These are phyloP conservation scores for Aspergillus quadrilineatus DNA, from an alignment of 2,329 filamentous ascomycete genomes.

Conservation along the genomic window DNA sequence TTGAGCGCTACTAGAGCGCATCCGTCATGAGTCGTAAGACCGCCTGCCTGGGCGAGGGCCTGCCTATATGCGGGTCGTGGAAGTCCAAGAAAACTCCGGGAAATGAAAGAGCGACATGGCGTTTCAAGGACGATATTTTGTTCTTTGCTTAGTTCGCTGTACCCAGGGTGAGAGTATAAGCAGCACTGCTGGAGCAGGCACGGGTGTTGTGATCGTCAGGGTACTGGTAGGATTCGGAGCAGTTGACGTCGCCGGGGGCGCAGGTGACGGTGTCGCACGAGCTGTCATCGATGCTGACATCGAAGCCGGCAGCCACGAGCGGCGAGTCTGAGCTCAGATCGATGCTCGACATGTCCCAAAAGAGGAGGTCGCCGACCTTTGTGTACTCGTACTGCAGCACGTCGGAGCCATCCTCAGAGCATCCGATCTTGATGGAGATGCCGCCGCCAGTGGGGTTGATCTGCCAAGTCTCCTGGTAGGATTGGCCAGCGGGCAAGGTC, in stretches of 20 bases:
- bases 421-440: conserved; percentile 35
- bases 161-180: conserved; percentile 41
- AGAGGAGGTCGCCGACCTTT: conserved; percentile 23
- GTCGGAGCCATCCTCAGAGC: conserved; percentile 16
- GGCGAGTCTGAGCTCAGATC: conserved; percentile 24
- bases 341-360: conserved; percentile 35
- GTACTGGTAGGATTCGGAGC: conserved; percentile 29
- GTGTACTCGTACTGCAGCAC: conserved; percentile 38
- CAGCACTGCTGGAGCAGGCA: conserved; percentile 22
- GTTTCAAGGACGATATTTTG: neutral
- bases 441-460: conserved; percentile 32
- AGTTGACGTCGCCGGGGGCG: conserved; percentile 25
- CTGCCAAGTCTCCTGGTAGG: conserved; percentile 29
- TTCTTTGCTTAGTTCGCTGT: conserved; percentile 6
- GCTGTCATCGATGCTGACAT: conserved; percentile 24
- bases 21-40: conserved; percentile 10
- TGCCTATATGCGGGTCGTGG: neutral
- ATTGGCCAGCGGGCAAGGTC: conserved; percentile 19
- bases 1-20: conserved; percentile 1
- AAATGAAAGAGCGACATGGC: conserved; percentile 5
- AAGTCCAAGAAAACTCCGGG: neutral
- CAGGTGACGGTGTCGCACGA: conserved; percentile 27
- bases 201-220: conserved; percentile 30
- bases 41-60: conserved; percentile 11
- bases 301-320: conserved; percentile 27